Evolutionary conservation across 352 stramenopile species (phyloP).

Genomic region (Globisporangium irregulare): DNA sequence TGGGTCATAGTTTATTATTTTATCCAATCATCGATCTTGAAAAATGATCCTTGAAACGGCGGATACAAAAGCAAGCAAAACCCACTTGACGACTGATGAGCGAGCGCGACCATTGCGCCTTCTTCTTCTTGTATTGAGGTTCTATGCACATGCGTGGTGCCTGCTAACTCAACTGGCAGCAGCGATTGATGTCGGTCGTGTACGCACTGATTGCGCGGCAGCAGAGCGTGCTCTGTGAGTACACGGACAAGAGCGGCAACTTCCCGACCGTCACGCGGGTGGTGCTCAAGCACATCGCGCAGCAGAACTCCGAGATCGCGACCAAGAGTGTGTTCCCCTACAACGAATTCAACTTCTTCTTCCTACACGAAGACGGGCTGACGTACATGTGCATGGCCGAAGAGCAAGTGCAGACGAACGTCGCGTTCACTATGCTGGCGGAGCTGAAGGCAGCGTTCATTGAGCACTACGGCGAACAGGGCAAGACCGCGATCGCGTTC

Average conservation of each 20-base stretch:
- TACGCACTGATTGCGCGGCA: slow-evolving; percentile 69
- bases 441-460: slow-evolving; percentile 69
- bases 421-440: slow-evolving; percentile 69
- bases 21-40: not conserved
- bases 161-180: slow-evolving; percentile 3
- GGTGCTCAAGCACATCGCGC: slow-evolving; percentile 67
- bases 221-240: slow-evolving; percentile 77
- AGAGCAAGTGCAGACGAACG: slow-evolving; percentile 67
- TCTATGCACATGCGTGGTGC: slow-evolving; percentile 10
- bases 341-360: slow-evolving; percentile 84
- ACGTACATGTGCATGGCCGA: slow-evolving; percentile 85
- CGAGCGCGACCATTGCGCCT: slow-evolving; percentile 10
- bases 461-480: slow-evolving; percentile 56
- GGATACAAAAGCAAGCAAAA: not conserved
- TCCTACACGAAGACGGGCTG: slow-evolving; percentile 65
- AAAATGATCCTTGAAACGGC: slow-evolving; percentile 7
- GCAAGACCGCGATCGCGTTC: slow-evolving; percentile 68
- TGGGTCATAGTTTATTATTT: not conserved
- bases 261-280: slow-evolving; percentile 71
- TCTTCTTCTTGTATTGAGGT: not conserved
- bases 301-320: slow-evolving; percentile 35
- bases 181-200: slow-evolving; percentile 62
- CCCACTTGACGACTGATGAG: slow-evolving; percentile 4
- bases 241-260: slow-evolving; percentile 73
- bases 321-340: slow-evolving; percentile 70